Conservation (phyloP, 1,139 yeast species). For the Arxiozyma bovina region DNA sequence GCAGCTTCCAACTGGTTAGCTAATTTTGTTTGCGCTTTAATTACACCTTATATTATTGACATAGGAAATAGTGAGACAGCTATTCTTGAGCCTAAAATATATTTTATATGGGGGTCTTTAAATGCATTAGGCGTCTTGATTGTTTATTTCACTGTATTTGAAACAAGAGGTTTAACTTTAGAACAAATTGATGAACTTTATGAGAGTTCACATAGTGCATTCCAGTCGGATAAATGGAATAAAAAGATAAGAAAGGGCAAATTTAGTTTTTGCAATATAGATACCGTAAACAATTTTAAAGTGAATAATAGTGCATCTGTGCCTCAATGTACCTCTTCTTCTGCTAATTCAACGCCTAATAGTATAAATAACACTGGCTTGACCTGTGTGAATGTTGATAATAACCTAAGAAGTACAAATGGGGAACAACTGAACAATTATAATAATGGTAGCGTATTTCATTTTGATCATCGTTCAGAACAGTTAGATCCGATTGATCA, state of each 20-base stretch:
- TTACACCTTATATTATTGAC: slow-evolving; percentile 64
- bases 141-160: slow-evolving; percentile 56
- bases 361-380: neutral
- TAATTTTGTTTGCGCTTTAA: slow-evolving; percentile 70
- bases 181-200: slow-evolving; percentile 72
- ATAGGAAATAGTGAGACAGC: slow-evolving; percentile 51
- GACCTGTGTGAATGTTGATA: neutral
- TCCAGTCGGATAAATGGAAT: slow-evolving; percentile 30
- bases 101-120: slow-evolving; percentile 70
- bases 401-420: neutral
- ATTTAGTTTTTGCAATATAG: neutral
- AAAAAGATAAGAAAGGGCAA: slow-evolving; percentile 15
- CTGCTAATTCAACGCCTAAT: neutral
- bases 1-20: slow-evolving; percentile 76
- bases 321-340: neutral
- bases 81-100: slow-evolving; percentile 58
- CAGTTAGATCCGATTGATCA: neutral
- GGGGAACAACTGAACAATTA: neutral
- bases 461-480: neutral
- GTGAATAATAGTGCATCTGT: neutral
- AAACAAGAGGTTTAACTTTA: slow-evolving; percentile 65
- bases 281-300: neutral
- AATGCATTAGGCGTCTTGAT: slow-evolving; percentile 53
- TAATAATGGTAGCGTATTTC: neutral
- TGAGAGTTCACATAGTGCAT: slow-evolving; percentile 33